A percentile compares a stretch with the other conserved stretches of the same genome.
Evolutionary conservation across 2,329 filamentous ascomycete species (phyloP).

Genomic region (Fusarium redolens): DNA sequence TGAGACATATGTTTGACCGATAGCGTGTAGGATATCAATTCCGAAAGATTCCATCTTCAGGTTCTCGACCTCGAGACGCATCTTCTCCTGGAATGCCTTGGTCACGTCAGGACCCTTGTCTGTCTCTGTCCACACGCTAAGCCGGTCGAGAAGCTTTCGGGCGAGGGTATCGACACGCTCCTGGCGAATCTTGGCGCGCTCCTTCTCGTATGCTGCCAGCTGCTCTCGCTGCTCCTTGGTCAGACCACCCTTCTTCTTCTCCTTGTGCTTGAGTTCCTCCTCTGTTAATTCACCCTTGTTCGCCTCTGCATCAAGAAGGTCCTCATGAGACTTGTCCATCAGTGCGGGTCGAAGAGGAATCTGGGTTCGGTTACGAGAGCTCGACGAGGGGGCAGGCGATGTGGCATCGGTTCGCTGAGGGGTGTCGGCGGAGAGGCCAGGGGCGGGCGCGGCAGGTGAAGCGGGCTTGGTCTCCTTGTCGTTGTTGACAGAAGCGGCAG

Average conservation of each 20-base stretch:
- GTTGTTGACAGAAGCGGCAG: conserved; percentile 54
- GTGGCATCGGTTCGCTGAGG: conserved; percentile 49
- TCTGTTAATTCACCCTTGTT: conserved; percentile 78
- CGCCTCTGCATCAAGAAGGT: conserved; percentile 63
- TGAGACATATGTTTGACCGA: conserved; percentile 88
- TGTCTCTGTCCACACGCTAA: conserved; percentile 97
- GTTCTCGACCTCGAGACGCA: conserved; percentile 92
- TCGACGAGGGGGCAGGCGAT: conserved; percentile 57
- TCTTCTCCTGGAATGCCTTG: conserved; percentile 92
- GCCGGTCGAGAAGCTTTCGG: conserved; percentile 87
- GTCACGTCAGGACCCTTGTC: conserved; percentile 90
- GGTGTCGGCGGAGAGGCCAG: conserved; percentile 32
- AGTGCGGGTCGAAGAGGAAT: conserved; percentile 86
- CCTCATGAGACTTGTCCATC: conserved; percentile 82
- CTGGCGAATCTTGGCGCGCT: conserved; percentile 84
- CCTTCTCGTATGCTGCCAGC: conserved; percentile 86
- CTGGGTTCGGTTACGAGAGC: conserved; percentile 58
- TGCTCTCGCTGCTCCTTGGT: conserved; percentile 95
- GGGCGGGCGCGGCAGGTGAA: conserved; percentile 26
- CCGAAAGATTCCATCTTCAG: conserved; percentile 99
- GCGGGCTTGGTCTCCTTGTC: conserved; percentile 50
- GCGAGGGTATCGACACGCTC: conserved; percentile 88
- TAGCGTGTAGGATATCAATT: conserved; percentile 93
- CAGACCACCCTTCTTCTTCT: conserved; percentile 89
- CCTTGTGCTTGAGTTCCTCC: conserved; percentile 57